Base-by-base conservation (phyloP, 108 stramenopile genomes). In the Schizochytrium sp. region DNA sequence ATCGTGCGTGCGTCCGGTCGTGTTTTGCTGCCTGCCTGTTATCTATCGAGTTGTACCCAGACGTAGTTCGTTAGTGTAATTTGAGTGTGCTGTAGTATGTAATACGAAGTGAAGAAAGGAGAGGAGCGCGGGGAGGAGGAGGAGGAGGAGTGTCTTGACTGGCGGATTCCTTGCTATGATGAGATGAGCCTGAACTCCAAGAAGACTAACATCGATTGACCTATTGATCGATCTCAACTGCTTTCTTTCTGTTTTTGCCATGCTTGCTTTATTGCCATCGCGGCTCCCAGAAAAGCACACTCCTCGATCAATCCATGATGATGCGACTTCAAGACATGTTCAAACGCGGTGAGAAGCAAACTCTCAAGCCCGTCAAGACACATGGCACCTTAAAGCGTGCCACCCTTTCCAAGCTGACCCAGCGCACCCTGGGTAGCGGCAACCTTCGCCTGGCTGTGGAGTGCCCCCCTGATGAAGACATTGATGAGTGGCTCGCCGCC, bases 401-500 rank as follows among this genome's bases (percentile, higher is more conserved):
- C 3, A 28, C 88, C 44, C 72, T 89, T 19, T 87, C 88, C 87
- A 42, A 88, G 2, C 46, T 72, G 10, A 87, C 89, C 15, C 7
- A 41, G 56, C 72, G 61, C 15, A 89, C 89, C 4, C 72, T 89
- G 40, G 89, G 89, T 46, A 72, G 46, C 44, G 89, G 89, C 3
- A 87, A 89, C 57, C 88, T 89, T n/a, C 87, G 87, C 4, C 13
- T n/a, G 8, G 89, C 89, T 4, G 89, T 89, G 46, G 72, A 72
- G 3, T 46, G 28, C 4, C 89, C 89, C 41, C 7, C 1, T 46
- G 89, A 87, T 1, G 89, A 89, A 45, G 89, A 89, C 15, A n/a
- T 88, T 15, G 10, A 89, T 57, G 89, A 89, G 56, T 89, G 89
- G 89, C 4, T 88, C 19, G 89, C 89, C 5, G 87, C 87, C 47